These are phyloP conservation scores for Senna tora DNA, from an alignment of 306 rosid genomes.

Conservation along the genomic window DNA sequence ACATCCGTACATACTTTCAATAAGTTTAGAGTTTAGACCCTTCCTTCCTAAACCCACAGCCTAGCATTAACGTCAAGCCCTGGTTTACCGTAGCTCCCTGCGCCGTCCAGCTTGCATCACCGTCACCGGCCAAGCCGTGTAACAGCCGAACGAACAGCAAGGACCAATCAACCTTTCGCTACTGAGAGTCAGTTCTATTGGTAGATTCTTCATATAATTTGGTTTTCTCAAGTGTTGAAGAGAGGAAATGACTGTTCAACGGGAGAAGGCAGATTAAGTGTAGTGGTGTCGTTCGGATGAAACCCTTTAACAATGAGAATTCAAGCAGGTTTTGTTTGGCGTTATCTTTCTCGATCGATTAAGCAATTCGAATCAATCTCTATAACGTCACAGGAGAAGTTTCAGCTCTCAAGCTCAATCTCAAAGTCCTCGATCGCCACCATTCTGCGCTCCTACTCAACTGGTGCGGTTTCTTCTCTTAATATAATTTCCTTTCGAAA, in stretches of 20 bases:
- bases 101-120: background rate
- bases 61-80: too few relatives aligned
- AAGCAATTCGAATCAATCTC: constrained; percentile 32
- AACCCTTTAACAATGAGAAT: constrained; percentile 38
- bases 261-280: background rate
- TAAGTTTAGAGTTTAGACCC: too few relatives aligned
- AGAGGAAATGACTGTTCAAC: background rate
- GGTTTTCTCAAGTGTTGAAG: background rate
- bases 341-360: constrained; percentile 28
- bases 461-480: constrained; percentile 39
- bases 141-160: background rate
- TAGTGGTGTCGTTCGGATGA: background rate
- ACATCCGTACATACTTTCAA: too few relatives aligned
- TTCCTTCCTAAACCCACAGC: too few relatives aligned
- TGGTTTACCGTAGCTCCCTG: too few relatives aligned
- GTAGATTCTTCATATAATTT: background rate
- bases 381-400: background rate
- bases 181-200: background rate
- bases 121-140: background rate
- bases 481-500: background rate
- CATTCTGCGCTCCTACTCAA: constrained; percentile 50
- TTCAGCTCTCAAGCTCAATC: constrained; percentile 28
- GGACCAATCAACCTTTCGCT: background rate
- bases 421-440: background rate
- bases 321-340: constrained; percentile 31